These are phyloP conservation scores for Zymoseptoria ardabiliae DNA, from an alignment of 2,329 filamentous ascomycete species.

Conservation along the genomic window DNA sequence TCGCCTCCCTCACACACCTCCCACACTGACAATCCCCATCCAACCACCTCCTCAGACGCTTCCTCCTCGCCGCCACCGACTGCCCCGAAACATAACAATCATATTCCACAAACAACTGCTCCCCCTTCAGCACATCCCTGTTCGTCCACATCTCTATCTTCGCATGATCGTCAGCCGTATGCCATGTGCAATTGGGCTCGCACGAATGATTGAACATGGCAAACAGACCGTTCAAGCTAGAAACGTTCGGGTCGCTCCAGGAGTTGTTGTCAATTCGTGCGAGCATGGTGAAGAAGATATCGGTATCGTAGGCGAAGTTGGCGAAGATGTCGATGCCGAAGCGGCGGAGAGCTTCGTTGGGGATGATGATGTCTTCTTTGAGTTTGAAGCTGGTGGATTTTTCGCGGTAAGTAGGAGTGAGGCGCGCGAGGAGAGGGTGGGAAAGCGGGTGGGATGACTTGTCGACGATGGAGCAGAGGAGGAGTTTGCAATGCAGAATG, in stretches of 20 bases:
- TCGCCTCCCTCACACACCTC: conserved; percentile 23
- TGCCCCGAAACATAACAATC: conserved; percentile 12
- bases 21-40: conserved; percentile 22
- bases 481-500: conserved; percentile 10
- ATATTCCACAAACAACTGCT: conserved; percentile 28
- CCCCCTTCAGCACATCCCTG: conserved; percentile 14
- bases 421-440: conserved; percentile 20
- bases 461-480: conserved; percentile 15
- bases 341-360: conserved; percentile 66
- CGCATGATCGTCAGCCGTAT: conserved; percentile 30
- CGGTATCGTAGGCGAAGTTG: conserved; percentile 56
- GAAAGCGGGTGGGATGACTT: conserved; percentile 19
- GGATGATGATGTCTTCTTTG: conserved; percentile 60
- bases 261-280: conserved; percentile 78
- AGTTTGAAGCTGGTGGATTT: conserved; percentile 53
- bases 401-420: conserved; percentile 22
- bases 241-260: conserved; percentile 51
- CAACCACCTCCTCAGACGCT: conserved; percentile 21
- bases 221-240: conserved; percentile 73
- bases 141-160: conserved; percentile 13
- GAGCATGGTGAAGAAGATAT: conserved; percentile 86
- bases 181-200: conserved; percentile 85
- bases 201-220: conserved; percentile 93
- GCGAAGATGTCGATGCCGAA: conserved; percentile 72
- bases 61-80: conserved; percentile 12